phyloP scores from a whole-genome alignment of 2,329 filamentous ascomycete genomes.

The Mariannaea elegans region DNA sequence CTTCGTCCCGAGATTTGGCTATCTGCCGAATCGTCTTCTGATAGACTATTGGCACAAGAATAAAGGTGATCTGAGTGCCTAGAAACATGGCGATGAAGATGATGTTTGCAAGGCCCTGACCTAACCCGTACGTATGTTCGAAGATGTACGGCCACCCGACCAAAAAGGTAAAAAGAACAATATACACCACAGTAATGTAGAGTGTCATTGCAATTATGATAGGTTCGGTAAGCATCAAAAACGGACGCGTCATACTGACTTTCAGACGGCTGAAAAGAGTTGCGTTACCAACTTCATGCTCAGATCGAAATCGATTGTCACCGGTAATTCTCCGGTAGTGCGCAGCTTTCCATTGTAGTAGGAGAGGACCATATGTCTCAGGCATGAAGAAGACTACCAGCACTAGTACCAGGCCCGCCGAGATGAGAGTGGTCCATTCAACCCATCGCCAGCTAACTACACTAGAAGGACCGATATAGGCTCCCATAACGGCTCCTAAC shows the following conservation, averaged over 20 bases:
- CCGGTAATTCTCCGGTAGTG: slow-evolving; percentile 68
- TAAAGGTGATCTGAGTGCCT: slow-evolving; percentile 48
- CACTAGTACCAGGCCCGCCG: slow-evolving; percentile 64
- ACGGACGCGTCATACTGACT: slow-evolving; percentile 54
- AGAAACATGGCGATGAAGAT: slow-evolving; percentile 55
- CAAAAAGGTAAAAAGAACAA: slow-evolving; percentile 63
- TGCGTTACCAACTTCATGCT: slow-evolving; percentile 64
- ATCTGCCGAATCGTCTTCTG: slow-evolving; percentile 42
- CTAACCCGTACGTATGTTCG: slow-evolving; percentile 51
- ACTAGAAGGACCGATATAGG: slow-evolving; percentile 70
- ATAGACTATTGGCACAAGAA: slow-evolving; percentile 47
- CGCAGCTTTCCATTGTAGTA: slow-evolving; percentile 68
- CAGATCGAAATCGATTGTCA: slow-evolving; percentile 67
- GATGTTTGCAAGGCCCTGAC: slow-evolving; percentile 52
- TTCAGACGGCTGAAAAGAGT: slow-evolving; percentile 63
- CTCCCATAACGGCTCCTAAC: slow-evolving; percentile 57
- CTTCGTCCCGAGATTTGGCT: not conserved
- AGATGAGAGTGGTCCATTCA: slow-evolving; percentile 73
- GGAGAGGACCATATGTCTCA: slow-evolving; percentile 68
- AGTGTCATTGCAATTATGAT: slow-evolving; percentile 55
- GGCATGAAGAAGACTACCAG: slow-evolving; percentile 68
- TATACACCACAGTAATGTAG: slow-evolving; percentile 62
- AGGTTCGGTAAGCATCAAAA: slow-evolving; percentile 49
- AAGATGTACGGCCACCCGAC: slow-evolving; percentile 62
- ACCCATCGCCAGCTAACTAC: slow-evolving; percentile 67